Evolutionary conservation across 2,329 filamentous ascomycete species (phyloP), one percentile per base, ranked within the genome.

Genomic region (Aspergillus fumigatiaffinis): DNA sequence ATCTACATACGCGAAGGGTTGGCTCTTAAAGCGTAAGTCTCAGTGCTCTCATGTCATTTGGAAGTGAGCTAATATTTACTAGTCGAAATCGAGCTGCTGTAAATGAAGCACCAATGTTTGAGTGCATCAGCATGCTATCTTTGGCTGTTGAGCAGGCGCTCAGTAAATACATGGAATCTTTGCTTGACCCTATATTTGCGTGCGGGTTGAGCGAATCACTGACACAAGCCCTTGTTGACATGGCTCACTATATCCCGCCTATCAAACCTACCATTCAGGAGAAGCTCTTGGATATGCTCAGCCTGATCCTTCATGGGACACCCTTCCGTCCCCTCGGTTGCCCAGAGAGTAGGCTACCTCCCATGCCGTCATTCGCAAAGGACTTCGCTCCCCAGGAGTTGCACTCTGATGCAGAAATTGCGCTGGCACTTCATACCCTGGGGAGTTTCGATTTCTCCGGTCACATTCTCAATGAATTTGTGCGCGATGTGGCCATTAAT

Each of bases 241-340:
- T 99, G 90, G 94, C 94, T 28, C 96, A 97, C 71, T 97, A 99
- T 71, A 97, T 99, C 50, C 94, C 93, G 0, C 92, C 95, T 0
- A 91, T 97, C 56, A 94, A 96, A 71, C 84, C 89, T 2, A 92
- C 87, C 6, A 97, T 99, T 44, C 94, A 99, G 70, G 93, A 97
- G 68, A 88, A 94, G 65, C 79, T 99, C 25, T 83, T 99, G 12
- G 92, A 99, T 69, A 92, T 99, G 84, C 83, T 99, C 42, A 97
- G 94, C 73, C 86, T 93, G 62, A 93, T 97, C 3, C 84, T 99
- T 1, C 96, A 92, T 61, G 92, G 93, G 3, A 89, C 94, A 64
- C 90, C 92, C 1, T 99, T 97, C 74, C 88, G 93, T 63, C 92
- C 92, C 1, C 82, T 99, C 8, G 95, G 94, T 5, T 95, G 93